phyloP scores from a whole-genome alignment of 768 basidiomycete genomes.

The Xanthoconium stramineum region DNA sequence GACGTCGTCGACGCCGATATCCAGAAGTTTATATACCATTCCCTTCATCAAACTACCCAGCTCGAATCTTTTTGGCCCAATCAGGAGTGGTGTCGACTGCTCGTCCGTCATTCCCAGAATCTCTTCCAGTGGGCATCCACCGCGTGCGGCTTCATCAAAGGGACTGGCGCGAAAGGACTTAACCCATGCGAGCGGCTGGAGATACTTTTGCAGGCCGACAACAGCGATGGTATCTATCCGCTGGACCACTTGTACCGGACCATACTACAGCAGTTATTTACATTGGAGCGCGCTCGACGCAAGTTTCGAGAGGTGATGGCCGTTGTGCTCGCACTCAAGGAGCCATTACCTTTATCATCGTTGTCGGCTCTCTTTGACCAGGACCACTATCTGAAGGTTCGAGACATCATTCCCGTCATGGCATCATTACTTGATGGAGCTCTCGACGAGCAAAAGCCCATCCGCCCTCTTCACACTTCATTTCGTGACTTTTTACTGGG shows the following conservation, averaged over 20 bases:
- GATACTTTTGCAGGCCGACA: background rate
- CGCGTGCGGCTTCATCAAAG: slow-evolving; percentile 7
- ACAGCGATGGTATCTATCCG: background rate
- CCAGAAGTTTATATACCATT: background rate
- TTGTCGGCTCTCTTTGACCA: background rate
- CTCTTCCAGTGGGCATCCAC: too few relatives aligned
- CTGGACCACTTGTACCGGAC: background rate
- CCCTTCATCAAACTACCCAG: background rate
- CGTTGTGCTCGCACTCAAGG: background rate
- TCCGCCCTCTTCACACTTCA: too few relatives aligned
- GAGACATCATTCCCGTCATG: background rate
- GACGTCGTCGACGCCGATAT: background rate
- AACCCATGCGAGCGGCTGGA: background rate
- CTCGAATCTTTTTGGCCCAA: background rate
- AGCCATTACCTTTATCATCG: background rate
- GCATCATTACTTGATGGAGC: background rate
- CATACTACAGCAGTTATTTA: too few relatives aligned
- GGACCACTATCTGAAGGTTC: background rate
- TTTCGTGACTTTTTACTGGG: too few relatives aligned
- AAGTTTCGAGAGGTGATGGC: slow-evolving; percentile 4
- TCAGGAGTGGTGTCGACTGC: background rate
- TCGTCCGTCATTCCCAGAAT: too few relatives aligned
- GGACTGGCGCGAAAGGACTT: background rate
- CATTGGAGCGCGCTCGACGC: background rate
- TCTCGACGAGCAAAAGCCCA: too few relatives aligned